Percentiles rank a stretch among this genome's conserved stretches.
Evolutionary conservation across 1,139 yeast species (phyloP).

Genomic region (Suhomyces choctaworum): DNA sequence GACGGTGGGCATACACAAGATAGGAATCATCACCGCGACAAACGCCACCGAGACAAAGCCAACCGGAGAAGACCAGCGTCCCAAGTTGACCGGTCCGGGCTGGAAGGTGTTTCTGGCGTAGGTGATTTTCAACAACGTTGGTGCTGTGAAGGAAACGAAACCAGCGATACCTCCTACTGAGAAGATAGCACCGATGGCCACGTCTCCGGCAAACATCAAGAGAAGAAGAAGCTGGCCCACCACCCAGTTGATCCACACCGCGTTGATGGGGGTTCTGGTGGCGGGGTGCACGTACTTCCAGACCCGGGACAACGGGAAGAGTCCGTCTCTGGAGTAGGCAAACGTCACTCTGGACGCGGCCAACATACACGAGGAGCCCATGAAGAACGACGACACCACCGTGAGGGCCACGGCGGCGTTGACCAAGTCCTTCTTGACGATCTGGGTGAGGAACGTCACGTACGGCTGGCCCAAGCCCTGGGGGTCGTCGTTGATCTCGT

Average conservation of each 20-base stretch:
- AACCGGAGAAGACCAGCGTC: slow-evolving; percentile 51
- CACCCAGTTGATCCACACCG: slow-evolving; percentile 64
- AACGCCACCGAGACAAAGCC: slow-evolving; percentile 45
- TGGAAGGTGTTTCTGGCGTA: slow-evolving; percentile 54
- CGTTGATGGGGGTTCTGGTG: slow-evolving; percentile 69
- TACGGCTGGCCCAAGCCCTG: slow-evolving; percentile 65
- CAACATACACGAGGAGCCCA: slow-evolving; percentile 72
- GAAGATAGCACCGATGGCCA: slow-evolving; percentile 73
- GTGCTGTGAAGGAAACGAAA: slow-evolving; percentile 68
- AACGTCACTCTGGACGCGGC: slow-evolving; percentile 70
- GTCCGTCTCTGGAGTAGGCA: slow-evolving; percentile 70
- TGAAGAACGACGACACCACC: slow-evolving; percentile 57
- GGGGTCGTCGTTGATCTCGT: slow-evolving; percentile 50
- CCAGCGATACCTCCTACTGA: slow-evolving; percentile 78
- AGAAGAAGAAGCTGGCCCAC: slow-evolving; percentile 59
- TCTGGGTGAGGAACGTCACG: slow-evolving; percentile 57
- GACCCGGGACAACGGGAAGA: slow-evolving; percentile 59
- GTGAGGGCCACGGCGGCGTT: slow-evolving; percentile 61
- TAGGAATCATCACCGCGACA: slow-evolving; percentile 63
- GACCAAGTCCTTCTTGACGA: slow-evolving; percentile 46
- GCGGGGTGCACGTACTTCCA: slow-evolving; percentile 54
- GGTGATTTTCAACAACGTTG: slow-evolving; percentile 61
- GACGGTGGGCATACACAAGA: slow-evolving; percentile 63
- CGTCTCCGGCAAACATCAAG: slow-evolving; percentile 65
- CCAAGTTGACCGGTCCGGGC: slow-evolving; percentile 74